Evolutionary conservation across 306 rosid species (phyloP).

Genomic region (Trifolium dubium): DNA sequence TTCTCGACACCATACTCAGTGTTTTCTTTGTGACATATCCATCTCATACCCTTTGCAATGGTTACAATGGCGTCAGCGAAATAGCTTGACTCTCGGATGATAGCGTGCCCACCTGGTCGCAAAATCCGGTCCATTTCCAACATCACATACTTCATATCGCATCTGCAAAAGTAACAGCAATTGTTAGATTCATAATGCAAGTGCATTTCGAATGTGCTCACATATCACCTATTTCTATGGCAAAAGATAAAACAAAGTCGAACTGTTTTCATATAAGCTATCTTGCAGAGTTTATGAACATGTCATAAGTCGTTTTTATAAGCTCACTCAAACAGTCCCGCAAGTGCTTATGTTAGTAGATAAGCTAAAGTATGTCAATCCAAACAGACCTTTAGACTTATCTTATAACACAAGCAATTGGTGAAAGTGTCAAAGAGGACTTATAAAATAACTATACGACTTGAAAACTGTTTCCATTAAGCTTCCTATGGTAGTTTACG

Average conservation of each 20-base stretch:
- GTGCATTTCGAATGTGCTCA: neutral
- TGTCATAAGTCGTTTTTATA: neutral
- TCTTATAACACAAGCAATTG: neutral
- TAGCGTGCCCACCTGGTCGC: conserved; percentile 73
- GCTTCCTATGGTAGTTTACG: neutral
- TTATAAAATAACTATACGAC: neutral
- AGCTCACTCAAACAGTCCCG: neutral
- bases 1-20: conserved; percentile 69
- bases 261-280: neutral
- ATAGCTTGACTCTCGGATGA: conserved; percentile 80
- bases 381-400: neutral
- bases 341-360: neutral
- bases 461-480: neutral
- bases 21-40: conserved; percentile 81
- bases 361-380: neutral
- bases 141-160: conserved; percentile 88
- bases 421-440: neutral
- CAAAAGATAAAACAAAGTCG: neutral
- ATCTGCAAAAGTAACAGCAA: conserved; percentile 54
- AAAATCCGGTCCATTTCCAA: conserved; percentile 95
- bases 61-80: conserved; percentile 75
- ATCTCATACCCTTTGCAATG: conserved; percentile 73
- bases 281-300: neutral
- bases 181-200: conserved; percentile 7
- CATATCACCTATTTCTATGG: neutral